These are phyloP conservation scores for Cystobasidium onofrii DNA, from an alignment of 768 basidiomycete genomes.

Conservation along the genomic window DNA sequence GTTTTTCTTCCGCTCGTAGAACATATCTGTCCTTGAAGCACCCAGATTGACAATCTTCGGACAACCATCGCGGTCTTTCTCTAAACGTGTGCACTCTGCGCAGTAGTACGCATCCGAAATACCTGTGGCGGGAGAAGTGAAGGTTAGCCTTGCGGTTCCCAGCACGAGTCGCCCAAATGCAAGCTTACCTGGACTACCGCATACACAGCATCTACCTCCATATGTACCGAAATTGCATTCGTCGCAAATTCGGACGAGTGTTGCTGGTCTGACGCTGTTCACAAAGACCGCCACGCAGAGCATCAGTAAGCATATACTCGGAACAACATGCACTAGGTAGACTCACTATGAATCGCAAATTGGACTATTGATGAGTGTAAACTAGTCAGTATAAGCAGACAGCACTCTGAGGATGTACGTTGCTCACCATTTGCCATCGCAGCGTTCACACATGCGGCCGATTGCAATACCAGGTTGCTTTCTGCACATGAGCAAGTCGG, in stretches of 20 bases:
- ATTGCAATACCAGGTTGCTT: conserved; percentile 94
- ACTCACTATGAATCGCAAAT: conserved; percentile 84
- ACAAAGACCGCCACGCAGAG: neutral
- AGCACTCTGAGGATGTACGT: neutral
- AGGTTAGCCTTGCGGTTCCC: neutral
- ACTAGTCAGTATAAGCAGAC: neutral
- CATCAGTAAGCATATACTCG: neutral
- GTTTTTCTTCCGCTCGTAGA: conserved; percentile 61
- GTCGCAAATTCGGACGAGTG: conserved; percentile 94
- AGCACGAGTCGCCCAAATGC: neutral
- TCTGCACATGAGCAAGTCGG: conserved; percentile 96
- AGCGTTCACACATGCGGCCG: conserved; percentile 95
- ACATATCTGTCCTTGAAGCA: conserved; percentile 72
- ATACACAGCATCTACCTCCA: conserved; percentile 95
- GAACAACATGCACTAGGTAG: neutral
- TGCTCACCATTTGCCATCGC: conserved; percentile 94
- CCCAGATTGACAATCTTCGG: conserved; percentile 97
- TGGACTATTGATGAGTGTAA: conserved; percentile 54
- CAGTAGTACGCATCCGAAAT: conserved; percentile 99
- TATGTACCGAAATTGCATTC: conserved; percentile 99
- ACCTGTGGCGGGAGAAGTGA: conserved; percentile 52
- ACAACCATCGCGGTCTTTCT: conserved; percentile 96
- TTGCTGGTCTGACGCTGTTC: conserved; percentile 75
- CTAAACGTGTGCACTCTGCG: conserved; percentile 59
- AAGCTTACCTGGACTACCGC: conserved; percentile 76